Conservation (phyloP, 129 eudicot species). For the Smallanthus sonchifolius region DNA sequence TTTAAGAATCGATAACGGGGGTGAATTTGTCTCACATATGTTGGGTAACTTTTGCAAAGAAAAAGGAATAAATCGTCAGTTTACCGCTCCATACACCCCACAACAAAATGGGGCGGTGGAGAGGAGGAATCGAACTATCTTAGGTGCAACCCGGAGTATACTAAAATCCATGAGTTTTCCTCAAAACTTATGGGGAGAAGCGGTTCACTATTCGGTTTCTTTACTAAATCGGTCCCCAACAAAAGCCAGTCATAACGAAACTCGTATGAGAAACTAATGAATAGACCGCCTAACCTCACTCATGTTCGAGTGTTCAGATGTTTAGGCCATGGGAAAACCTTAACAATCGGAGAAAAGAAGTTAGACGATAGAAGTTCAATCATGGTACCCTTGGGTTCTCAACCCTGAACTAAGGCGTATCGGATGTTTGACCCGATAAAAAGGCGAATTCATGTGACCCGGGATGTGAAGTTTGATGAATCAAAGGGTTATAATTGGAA, state of each 20-base stretch:
- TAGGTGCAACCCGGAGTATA: too few species aligned
- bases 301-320: background rate
- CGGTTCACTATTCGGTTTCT: too few species aligned
- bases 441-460: too few species aligned
- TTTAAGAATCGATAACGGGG: background rate
- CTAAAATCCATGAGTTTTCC: too few species aligned
- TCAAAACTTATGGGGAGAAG: too few species aligned
- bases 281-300: background rate
- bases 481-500: background rate
- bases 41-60: background rate
- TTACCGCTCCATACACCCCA: conserved; percentile 1
- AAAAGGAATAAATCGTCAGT: background rate
- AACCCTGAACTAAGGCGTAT: background rate
- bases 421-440: background rate
- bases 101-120: too few species aligned
- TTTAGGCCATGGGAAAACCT: background rate
- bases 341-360: background rate
- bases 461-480: background rate
- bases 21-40: background rate
- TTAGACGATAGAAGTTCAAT: background rate
- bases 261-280: background rate
- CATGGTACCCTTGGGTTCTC: background rate
- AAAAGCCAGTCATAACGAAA: background rate
- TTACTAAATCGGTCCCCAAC: background rate
- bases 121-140: too few species aligned